Evolutionary conservation across 2,329 filamentous ascomycete genomes (phyloP).

Genomic region (Penicillium sp.): DNA sequence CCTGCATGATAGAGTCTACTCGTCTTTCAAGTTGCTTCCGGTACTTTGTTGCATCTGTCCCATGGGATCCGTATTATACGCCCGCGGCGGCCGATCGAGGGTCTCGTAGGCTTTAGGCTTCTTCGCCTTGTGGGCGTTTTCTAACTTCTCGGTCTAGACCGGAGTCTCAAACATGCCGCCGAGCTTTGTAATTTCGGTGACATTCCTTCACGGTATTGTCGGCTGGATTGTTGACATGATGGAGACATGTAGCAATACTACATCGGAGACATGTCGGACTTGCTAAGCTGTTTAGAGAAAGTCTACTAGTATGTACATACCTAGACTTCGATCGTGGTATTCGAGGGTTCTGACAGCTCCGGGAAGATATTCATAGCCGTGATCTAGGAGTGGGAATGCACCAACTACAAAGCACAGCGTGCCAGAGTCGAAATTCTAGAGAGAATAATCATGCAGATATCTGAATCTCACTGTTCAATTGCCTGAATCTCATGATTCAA

Average conservation of each 20-base stretch:
- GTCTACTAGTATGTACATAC: no score
- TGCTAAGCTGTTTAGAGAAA: conserved; percentile 23
- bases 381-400: background rate
- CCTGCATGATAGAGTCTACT: no score
- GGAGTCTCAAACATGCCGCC: conserved; percentile 46
- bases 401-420: background rate
- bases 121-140: no score
- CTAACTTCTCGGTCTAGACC: no score
- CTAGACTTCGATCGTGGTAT: conserved; percentile 50
- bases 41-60: no score
- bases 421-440: no score
- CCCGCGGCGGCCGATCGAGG: no score
- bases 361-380: background rate
- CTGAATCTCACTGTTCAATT: background rate
- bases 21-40: no score
- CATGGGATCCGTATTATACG: no score
- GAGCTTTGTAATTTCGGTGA: conserved; percentile 44
- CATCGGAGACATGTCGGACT: conserved; percentile 40
- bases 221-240: conserved; percentile 58
- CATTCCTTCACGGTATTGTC: conserved; percentile 46
- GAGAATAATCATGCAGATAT: background rate
- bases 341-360: conserved; percentile 26
- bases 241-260: conserved; percentile 52
- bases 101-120: no score
- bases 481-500: background rate